Conservation (phyloP, 331 rosid species). For the Malus hybrid region DNA sequence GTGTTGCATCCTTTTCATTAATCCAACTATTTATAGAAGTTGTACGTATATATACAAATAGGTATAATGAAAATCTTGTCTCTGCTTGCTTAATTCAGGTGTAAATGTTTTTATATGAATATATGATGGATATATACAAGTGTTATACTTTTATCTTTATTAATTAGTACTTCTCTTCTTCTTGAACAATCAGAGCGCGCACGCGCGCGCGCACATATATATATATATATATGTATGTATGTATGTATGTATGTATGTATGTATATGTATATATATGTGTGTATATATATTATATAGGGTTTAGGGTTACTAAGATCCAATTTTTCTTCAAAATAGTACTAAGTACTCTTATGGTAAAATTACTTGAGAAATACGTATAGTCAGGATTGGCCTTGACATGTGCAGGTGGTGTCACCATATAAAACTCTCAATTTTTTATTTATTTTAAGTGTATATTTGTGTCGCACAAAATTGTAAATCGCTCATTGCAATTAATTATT, state of each 20-base stretch:
- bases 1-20: not conserved
- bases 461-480: no score
- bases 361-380: not conserved
- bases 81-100: not conserved
- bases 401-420: not conserved
- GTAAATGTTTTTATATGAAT: not conserved
- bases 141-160: not conserved
- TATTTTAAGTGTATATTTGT: no score
- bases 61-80: not conserved
- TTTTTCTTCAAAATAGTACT: not conserved
- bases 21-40: not conserved
- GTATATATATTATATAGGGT: no score
- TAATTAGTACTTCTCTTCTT: not conserved
- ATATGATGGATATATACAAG: not conserved
- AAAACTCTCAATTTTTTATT: not conserved
- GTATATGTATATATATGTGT: no score
- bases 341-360: no score
- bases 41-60: not conserved
- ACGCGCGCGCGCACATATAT: not conserved
- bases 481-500: no score
- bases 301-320: not conserved
- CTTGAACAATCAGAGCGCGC: not conserved
- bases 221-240: no score
- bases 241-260: not conserved
- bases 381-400: not conserved